Evolutionary conservation across 2,329 filamentous ascomycete species (phyloP).

Genomic region (Fusarium sarcochroum): DNA sequence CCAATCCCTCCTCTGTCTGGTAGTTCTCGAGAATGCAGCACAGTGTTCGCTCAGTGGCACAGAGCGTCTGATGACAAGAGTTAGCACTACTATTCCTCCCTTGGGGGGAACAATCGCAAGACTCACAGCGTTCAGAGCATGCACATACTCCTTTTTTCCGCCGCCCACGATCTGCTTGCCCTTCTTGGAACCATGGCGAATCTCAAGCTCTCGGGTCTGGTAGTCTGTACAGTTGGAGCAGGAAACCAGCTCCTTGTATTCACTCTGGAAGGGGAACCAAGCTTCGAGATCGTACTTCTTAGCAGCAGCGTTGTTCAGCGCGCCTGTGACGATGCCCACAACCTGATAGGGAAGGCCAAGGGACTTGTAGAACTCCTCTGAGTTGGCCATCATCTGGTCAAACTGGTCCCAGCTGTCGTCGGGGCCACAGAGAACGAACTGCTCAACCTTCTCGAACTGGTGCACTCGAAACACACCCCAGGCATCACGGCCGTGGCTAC

Average conservation of each 20-base stretch:
- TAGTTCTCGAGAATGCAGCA: conserved; percentile 98
- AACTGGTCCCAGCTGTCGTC: conserved; percentile 95
- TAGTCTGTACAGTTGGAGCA: conserved; percentile 99
- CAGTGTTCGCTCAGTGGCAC: conserved; percentile 90
- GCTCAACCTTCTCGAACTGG: conserved; percentile 95
- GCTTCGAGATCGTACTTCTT: conserved; percentile 98
- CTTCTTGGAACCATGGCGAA: conserved; percentile 88
- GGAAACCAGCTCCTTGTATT: conserved; percentile 98
- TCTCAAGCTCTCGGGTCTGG: conserved; percentile 93
- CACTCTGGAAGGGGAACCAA: conserved; percentile 95
- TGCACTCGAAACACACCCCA: conserved; percentile 99
- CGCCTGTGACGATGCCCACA: conserved; percentile 95
- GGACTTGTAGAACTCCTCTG: conserved; percentile 95
- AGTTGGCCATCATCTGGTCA: conserved; percentile 90
- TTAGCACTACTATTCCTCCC: conserved; percentile 16
- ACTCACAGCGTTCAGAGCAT: conserved; percentile 82
- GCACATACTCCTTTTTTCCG: conserved; percentile 93
- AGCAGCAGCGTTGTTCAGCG: conserved; percentile 80
- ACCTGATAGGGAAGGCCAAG: conserved; percentile 91
- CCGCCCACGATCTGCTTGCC: conserved; percentile 66
- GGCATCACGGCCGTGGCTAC: conserved; percentile 86
- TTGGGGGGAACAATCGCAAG: not conserved
- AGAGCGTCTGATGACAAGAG: conserved; percentile 69
- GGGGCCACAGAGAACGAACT: conserved; percentile 85
- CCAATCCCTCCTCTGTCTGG: conserved; percentile 88